Conservation (phyloP, 257 asterid species). For the Haberlea rhodopensis region DNA sequence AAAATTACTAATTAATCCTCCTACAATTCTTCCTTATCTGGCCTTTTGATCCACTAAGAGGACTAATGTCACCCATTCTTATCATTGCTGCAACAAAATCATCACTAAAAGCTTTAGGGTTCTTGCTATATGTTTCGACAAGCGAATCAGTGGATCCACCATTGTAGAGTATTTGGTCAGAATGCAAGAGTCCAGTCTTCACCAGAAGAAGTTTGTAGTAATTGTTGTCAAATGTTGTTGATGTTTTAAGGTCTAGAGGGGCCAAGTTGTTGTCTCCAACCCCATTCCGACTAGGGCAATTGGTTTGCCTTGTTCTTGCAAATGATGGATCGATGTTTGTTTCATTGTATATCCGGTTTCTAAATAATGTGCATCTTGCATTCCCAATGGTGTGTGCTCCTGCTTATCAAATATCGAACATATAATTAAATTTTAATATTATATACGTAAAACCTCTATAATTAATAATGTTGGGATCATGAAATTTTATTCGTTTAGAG, state of each 20-base stretch:
- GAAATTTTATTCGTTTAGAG: no score
- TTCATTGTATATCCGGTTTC: constrained; percentile 41
- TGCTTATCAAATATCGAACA: not conserved
- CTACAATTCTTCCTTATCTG: constrained; percentile 37
- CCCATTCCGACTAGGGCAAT: constrained; percentile 35
- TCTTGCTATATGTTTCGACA: constrained; percentile 33
- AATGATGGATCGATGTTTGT: constrained; percentile 38
- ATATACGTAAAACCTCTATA: no score
- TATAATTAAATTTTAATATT: no score
- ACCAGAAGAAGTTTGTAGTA: constrained; percentile 35
- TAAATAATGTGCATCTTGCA: constrained; percentile 42
- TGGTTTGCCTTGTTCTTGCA: constrained; percentile 31
- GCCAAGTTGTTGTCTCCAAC: constrained; percentile 44
- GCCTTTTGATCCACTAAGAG: constrained; percentile 46
- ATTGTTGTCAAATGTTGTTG: constrained; percentile 28
- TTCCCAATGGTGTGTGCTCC: constrained; percentile 60
- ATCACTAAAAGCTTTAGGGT: constrained; percentile 20
- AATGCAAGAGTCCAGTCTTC: constrained; percentile 38
- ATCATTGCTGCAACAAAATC: constrained; percentile 49
- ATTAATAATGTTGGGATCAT: no score
- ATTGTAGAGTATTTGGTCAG: constrained; percentile 38
- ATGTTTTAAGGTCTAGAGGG: constrained; percentile 36
- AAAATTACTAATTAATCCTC: constrained; percentile 21
- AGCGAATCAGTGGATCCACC: constrained; percentile 36
- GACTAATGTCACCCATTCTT: constrained; percentile 43